Base-by-base conservation (phyloP, 805 yeast genomes). In the Pichia sporocuriosa region DNA sequence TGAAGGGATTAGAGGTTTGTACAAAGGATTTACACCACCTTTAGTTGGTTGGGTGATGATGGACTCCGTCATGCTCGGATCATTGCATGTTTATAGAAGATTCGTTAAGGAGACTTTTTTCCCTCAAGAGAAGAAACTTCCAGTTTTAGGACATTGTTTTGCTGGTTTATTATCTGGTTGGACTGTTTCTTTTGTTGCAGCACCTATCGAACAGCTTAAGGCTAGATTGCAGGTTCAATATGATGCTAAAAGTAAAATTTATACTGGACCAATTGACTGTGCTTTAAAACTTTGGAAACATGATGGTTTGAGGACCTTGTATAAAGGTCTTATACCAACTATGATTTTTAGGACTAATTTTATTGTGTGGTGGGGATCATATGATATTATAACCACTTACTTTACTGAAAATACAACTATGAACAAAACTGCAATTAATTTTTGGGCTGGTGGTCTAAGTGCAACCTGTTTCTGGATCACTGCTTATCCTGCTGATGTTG, bases 131-230 rank as follows among this genome's bases (percentile, higher is more conserved):
- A 63, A 69, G 21, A 77, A 75, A 54, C 64, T 88, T 46, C 95
- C 95, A 1, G 59, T 87, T 13, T 46, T 71, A 13, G 96, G 95
- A 1, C 87, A 83, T 55, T 69, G 83, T 24, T 60, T 81, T 19
- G 90, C 95, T 1, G 81, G 80, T 0, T 57, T 76, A 24, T 94
- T 95, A n/a, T 79, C 93, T 8, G 96, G 97, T 2, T 77, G 82
- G 81, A 88, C 96, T 0, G 96, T 88, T 12, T 80, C 90, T 35
- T 83, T 88, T 65, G 89, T 88, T n/a, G 97, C 97, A 4, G 95
- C 96, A 0, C 96, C 96, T 2, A 82, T 88, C 7, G 97, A 88
- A 59, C 82, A 83, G 52, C 78, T 88, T 51, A 88, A 88, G 63
- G 95, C 95, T 3, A 72, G 94, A 47, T 68, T 88, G 38, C 96